Conservation (phyloP, 192 early-diverging fungal genomes). For the Coemansia sp. region DNA sequence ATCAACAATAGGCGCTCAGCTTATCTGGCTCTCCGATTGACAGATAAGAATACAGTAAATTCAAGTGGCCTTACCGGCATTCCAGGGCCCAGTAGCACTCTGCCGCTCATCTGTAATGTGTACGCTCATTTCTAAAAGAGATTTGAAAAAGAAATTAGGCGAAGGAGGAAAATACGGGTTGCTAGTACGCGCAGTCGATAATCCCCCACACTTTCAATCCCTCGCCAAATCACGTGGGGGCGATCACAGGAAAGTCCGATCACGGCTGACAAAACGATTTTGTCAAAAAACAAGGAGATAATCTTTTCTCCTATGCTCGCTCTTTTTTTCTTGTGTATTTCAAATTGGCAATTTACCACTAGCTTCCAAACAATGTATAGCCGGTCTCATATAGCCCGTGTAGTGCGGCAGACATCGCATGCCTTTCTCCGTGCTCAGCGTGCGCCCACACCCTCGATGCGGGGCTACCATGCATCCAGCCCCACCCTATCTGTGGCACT, state of each 20-base stretch:
- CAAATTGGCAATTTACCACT: not conserved
- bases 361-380: not conserved
- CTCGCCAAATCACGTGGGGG: not conserved
- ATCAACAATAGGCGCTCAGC: not conserved
- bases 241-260: not conserved
- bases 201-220: not conserved
- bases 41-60: not conserved
- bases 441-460: not conserved
- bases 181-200: not conserved
- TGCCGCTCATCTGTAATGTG: conserved; percentile 10
- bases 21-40: not conserved
- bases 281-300: not conserved
- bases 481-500: not conserved
- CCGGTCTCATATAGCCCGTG: not conserved
- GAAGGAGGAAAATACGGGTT: not conserved
- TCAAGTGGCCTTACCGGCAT: conserved; percentile 5
- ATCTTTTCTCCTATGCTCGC: not conserved
- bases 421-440: not conserved
- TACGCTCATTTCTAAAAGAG: conserved; percentile 6
- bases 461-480: not conserved
- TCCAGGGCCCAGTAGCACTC: conserved; percentile 13
- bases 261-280: not conserved
- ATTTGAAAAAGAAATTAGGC: not conserved
- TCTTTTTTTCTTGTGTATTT: not conserved
- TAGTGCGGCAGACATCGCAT: not conserved